Percentiles rank a stretch among this genome's conserved stretches.
Evolutionary conservation across 1,139 yeast species (phyloP).

Genomic region (Pichia sp.): DNA sequence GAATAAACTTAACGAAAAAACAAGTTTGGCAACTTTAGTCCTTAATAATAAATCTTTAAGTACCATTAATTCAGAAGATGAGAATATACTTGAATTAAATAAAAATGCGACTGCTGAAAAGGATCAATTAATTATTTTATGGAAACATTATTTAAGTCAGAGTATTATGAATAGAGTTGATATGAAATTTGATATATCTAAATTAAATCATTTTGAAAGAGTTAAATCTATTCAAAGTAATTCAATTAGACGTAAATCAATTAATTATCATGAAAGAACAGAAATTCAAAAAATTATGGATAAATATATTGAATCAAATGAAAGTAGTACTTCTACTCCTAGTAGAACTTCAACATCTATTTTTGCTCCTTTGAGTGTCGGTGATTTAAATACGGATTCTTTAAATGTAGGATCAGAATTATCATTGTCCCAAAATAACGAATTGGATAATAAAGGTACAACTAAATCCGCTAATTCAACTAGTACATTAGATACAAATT

Average conservation of each 20-base stretch:
- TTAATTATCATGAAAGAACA: conserved; percentile 16
- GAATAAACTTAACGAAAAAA: background rate
- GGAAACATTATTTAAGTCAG: conserved; percentile 27
- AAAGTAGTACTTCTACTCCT: too few species aligned
- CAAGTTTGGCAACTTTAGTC: background rate
- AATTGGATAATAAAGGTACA: too few species aligned
- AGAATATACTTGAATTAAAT: background rate
- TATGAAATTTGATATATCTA: conserved; percentile 25
- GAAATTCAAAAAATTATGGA: conserved; percentile 16
- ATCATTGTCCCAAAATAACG: too few species aligned
- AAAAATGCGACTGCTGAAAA: background rate
- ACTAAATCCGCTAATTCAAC: too few species aligned
- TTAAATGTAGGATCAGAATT: background rate
- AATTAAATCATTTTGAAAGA: conserved; percentile 6
- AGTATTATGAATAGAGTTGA: conserved; percentile 25
- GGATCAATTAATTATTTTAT: conserved; percentile 18
- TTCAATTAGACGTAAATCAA: background rate
- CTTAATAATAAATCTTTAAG: background rate
- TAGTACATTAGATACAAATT: background rate
- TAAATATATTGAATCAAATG: conserved; percentile 19
- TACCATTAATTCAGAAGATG: conserved; percentile 2
- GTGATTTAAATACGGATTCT: background rate
- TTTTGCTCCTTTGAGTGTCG: background rate
- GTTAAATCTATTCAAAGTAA: conserved; percentile 10
- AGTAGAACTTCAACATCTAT: conserved; percentile 1